phyloP scores from a whole-genome alignment of 352 stramenopile species.

The Hyaloperonospora arabidopsidis region DNA sequence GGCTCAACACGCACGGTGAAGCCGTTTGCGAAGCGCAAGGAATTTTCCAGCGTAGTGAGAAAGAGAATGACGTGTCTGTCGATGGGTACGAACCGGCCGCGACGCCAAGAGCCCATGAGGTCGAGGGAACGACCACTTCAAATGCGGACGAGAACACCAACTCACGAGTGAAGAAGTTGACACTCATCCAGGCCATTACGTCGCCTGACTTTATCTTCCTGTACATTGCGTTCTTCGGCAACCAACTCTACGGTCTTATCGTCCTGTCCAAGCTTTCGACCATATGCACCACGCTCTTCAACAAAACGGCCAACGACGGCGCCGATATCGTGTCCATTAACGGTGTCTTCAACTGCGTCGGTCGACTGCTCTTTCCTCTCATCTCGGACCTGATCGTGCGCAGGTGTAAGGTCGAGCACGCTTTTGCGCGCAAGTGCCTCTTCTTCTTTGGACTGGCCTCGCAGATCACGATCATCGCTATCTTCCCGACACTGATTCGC shows the following conservation, averaged over 20 bases:
- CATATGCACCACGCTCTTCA: slow-evolving; percentile 55
- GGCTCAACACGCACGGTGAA: slow-evolving; percentile 61
- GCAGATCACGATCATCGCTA: slow-evolving; percentile 56
- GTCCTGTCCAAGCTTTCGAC: slow-evolving; percentile 58
- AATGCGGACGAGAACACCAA: slow-evolving; percentile 18
- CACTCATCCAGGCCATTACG: slow-evolving; percentile 47
- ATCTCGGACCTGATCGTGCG: slow-evolving; percentile 39
- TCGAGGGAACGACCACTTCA: slow-evolving; percentile 25
- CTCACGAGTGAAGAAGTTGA: slow-evolving; percentile 40
- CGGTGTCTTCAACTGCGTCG: slow-evolving; percentile 57
- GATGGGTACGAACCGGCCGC: slow-evolving; percentile 41
- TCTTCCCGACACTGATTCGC: slow-evolving; percentile 48
- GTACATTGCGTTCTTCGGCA: slow-evolving; percentile 65
- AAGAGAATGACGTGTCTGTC: slow-evolving; percentile 35
- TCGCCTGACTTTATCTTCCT: slow-evolving; percentile 55
- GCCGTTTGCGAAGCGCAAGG: slow-evolving; percentile 31
- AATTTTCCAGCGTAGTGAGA: slow-evolving; percentile 27
- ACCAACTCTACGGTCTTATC: slow-evolving; percentile 55
- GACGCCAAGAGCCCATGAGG: slow-evolving; percentile 28
- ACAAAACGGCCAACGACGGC: slow-evolving; percentile 26
- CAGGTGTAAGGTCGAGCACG: slow-evolving; percentile 45
- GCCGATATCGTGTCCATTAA: slow-evolving; percentile 60
- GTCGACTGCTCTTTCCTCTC: slow-evolving; percentile 41
- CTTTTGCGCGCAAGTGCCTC: slow-evolving; percentile 48
- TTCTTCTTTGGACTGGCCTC: slow-evolving; percentile 49